phyloP scores from a whole-genome alignment of 2,329 filamentous ascomycete species.

The Penicillium sp. region DNA sequence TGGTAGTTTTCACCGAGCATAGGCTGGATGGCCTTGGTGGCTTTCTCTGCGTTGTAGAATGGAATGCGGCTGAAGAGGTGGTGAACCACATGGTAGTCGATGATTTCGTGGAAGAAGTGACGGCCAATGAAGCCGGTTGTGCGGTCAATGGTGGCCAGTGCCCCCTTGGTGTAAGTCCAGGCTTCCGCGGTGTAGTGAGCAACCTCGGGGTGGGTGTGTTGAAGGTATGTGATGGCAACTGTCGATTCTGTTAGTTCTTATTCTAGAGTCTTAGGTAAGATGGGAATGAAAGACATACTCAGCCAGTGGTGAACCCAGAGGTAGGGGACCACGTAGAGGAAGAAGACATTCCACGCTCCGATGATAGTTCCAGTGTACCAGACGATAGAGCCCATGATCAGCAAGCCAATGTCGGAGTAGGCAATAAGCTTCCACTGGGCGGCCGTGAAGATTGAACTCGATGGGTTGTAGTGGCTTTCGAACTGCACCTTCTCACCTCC shows the following conservation, averaged over 20 bases:
- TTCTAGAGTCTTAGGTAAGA: neutral
- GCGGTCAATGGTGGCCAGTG: constrained; percentile 63
- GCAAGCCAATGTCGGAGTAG: constrained; percentile 61
- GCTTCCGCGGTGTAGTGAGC: constrained; percentile 59
- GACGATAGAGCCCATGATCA: constrained; percentile 52
- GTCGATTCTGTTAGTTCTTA: constrained; percentile 1
- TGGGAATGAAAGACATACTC: constrained; percentile 43
- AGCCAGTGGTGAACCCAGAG: constrained; percentile 72
- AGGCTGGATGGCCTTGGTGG: constrained; percentile 57
- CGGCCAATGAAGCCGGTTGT: constrained; percentile 64
- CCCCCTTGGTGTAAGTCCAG: constrained; percentile 65
- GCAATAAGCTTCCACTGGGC: constrained; percentile 58
- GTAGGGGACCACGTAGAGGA: constrained; percentile 65
- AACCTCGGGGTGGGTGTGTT: constrained; percentile 63
- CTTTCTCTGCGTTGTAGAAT: constrained; percentile 61
- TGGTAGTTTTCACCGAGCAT: constrained; percentile 58
- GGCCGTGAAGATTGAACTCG: constrained; percentile 60
- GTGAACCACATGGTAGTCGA: constrained; percentile 64
- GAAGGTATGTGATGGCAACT: constrained; percentile 74
- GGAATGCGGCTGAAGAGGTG: constrained; percentile 63
- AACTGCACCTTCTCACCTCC: constrained; percentile 21
- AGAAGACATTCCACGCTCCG: constrained; percentile 57
- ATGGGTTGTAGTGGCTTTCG: constrained; percentile 60
- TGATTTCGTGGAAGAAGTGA: constrained; percentile 67
- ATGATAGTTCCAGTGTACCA: constrained; percentile 55